Evolutionary conservation across 768 basidiomycete genomes (phyloP), one percentile per base, ranked within the genome.

Genomic region (Psilocybe tampanensis): DNA sequence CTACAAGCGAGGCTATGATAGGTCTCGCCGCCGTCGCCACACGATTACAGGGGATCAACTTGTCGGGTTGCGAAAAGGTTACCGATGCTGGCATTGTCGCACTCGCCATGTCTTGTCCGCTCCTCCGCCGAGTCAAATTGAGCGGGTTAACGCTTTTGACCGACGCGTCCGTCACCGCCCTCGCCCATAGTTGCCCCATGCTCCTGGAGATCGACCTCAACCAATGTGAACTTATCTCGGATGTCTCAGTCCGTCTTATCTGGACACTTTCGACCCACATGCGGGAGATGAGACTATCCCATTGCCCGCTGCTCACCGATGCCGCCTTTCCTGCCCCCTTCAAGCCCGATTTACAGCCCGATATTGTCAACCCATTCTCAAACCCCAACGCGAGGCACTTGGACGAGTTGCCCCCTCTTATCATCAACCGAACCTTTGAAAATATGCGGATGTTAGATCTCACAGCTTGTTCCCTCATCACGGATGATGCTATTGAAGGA

Each of bases 171-270:
- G 79, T 99, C 63, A 83, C 87, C 32, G 81, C 86, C 29, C 80
- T 99, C 49, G 90, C 90, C 32, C 82, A 81, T 59, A 80, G 80
- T 4, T 96, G 94, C 68, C 90, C 92, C 1, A 80, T 94, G 49
- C 83, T 99, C 22, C 83, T 99, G 55, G 97, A 99, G 72, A 86
- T 98, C 63, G 97, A 99, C 73, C 86, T 99, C 66, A 89, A 92
- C 66, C 81, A 86, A 60, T 95, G 95, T 75, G 80, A 82, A 57
- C 78, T 77, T 53, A 81, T 98, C 66, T 89, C 93, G 17, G 88
- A 97, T 67, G 68, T 78, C 13, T 81, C 91, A 26, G 77, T 95
- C 55, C 88, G 93, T 52, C 88, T 93, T 60, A 82, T 98, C 29
- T 95, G 95, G 92, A 76, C 82, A 11, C 74, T 90, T 65, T 89